A percentile compares a stretch with the other conserved stretches of the same genome.
phyloP scores from a whole-genome alignment of 345 rosid species.

The Hibiscus syriacus region DNA sequence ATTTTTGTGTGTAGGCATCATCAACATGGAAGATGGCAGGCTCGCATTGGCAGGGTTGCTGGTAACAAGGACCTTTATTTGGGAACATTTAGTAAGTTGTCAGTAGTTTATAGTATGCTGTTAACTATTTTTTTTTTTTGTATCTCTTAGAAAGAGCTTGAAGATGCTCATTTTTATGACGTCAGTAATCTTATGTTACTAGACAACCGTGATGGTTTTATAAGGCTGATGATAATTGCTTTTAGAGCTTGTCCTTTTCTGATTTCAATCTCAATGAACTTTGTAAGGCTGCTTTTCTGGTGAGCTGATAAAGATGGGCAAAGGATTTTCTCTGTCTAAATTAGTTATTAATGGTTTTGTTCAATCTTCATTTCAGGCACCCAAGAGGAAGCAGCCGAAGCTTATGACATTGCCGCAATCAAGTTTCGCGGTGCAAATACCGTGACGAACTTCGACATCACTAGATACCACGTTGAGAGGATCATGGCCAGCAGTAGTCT shows the following conservation, averaged over 20 bases:
- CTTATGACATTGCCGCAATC: slow-evolving; percentile 72
- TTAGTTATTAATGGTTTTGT: background rate
- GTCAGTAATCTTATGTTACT: slow-evolving; percentile 21
- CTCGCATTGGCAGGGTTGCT: slow-evolving; percentile 77
- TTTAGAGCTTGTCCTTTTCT: slow-evolving; percentile 10
- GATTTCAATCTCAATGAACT: slow-evolving; percentile 8
- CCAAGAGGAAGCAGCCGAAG: slow-evolving; percentile 87
- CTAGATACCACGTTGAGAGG: slow-evolving; percentile 64
- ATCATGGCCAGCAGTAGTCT: slow-evolving; percentile 65
- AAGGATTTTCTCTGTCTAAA: background rate
- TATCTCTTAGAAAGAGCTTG: slow-evolving; percentile 13
- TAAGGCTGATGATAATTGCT: slow-evolving; percentile 37
- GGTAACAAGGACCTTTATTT: slow-evolving; percentile 89
- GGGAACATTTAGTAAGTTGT: slow-evolving; percentile 66
- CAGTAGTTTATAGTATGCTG: background rate
- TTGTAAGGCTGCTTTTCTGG: slow-evolving; percentile 22
- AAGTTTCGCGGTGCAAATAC: slow-evolving; percentile 72
- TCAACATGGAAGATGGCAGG: slow-evolving; percentile 90
- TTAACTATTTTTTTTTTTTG: background rate
- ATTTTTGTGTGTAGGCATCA: slow-evolving; percentile 40
- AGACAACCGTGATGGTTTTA: slow-evolving; percentile 30
- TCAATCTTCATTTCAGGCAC: slow-evolving; percentile 34
- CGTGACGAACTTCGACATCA: slow-evolving; percentile 70
- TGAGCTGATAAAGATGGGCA: background rate
- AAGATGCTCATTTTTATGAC: slow-evolving; percentile 17